These are phyloP conservation scores for grape (Vitis vinifera) DNA, from an alignment of 164 flowering plant species.

Conservation along the genomic window ASM3070453v1 NC_081816.1:8391501-8392000, in stretches of 20 bases:
- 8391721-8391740: background rate
- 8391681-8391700: constrained; percentile 4
- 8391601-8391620: constrained; percentile 24
- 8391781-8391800: constrained; percentile 23
- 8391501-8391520: background rate
- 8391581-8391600: constrained; percentile 25
- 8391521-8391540: background rate
- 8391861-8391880: constrained; percentile 5
- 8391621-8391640: background rate
- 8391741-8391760: background rate
- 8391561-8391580: constrained; percentile 19
- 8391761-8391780: too few species aligned
- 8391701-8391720: constrained; percentile 2
- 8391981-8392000: constrained; percentile 28
- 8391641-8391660: constrained; percentile 13
- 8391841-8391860: constrained; percentile 49
- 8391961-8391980: constrained; percentile 12
- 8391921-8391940: too few species aligned
- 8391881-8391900: too few species aligned
- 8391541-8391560: constrained; percentile 14
- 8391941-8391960: too few species aligned
- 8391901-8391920: too few species aligned
- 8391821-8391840: constrained; percentile 63
- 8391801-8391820: constrained; percentile 38
- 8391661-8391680: constrained; percentile 16